These are phyloP conservation scores for Ensete ventricosum DNA, from an alignment of 176 grass and related monocot genomes.

Conservation along the genomic window DNA sequence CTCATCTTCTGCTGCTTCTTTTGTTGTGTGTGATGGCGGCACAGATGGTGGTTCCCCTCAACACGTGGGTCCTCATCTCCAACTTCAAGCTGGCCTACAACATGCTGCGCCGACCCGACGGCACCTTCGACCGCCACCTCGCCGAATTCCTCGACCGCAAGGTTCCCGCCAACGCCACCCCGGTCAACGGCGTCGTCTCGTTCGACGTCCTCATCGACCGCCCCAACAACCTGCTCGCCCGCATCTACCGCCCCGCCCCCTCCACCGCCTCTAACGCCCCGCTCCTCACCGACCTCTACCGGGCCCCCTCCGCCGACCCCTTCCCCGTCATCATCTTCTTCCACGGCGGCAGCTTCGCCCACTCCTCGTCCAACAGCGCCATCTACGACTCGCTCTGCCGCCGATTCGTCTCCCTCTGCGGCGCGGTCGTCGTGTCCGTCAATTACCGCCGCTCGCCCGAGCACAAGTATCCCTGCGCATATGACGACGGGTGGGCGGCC, in stretches of 20 bases:
- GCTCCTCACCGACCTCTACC: constrained; percentile 48
- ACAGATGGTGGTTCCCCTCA: constrained; percentile 77
- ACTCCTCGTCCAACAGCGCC: constrained; percentile 58
- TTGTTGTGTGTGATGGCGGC: constrained; percentile 9
- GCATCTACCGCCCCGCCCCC: constrained; percentile 61
- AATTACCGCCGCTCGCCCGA: constrained; percentile 87
- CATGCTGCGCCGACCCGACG: constrained; percentile 81
- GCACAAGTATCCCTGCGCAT: constrained; percentile 78
- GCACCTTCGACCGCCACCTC: constrained; percentile 87
- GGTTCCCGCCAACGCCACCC: constrained; percentile 44
- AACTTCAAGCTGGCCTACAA: constrained; percentile 97
- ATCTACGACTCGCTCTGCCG: constrained; percentile 90
- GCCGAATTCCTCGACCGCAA: constrained; percentile 73
- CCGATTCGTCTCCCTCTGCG: constrained; percentile 57
- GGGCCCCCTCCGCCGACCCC: constrained; percentile 40
- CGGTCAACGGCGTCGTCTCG: constrained; percentile 59
- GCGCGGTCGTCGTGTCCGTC: constrained; percentile 72
- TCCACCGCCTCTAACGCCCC: constrained; percentile 23
- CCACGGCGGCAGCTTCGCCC: constrained; percentile 95
- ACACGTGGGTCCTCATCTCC: constrained; percentile 97
- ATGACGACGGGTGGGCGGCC: constrained; percentile 83
- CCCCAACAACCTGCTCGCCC: constrained; percentile 50
- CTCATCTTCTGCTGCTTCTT: constrained; percentile 6
- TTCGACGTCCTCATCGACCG: constrained; percentile 74
- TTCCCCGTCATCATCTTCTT: constrained; percentile 98